Percentiles rank a stretch among this genome's conserved stretches.
phyloP scores from a whole-genome alignment of 331 rosid genomes.

The Quercus tomentella region DNA sequence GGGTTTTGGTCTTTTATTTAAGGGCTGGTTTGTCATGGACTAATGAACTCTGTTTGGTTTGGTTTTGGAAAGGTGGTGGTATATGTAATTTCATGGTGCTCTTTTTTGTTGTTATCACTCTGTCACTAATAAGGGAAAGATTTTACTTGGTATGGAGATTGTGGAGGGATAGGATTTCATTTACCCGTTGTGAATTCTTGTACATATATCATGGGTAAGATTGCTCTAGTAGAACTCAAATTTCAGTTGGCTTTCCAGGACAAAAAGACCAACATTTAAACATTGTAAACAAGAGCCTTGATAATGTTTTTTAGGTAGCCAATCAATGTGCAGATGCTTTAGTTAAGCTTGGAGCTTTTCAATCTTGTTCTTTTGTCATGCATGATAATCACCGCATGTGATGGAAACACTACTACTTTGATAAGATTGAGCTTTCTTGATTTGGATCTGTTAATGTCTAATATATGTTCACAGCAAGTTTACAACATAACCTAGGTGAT shows the following conservation, averaged over 20 bases:
- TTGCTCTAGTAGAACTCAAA: neutral
- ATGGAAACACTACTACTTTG: too few species aligned
- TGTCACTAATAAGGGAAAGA: neutral
- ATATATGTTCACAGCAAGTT: too few species aligned
- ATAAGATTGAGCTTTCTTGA: too few species aligned
- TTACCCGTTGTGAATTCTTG: too few species aligned
- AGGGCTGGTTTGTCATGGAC: constrained; percentile 7
- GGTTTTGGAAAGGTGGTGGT: neutral
- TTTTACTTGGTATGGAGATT: neutral
- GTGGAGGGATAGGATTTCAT: neutral
- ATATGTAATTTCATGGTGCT: neutral
- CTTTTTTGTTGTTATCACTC: neutral
- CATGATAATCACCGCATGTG: too few species aligned
- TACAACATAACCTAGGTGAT: too few species aligned
- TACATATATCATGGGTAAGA: neutral
- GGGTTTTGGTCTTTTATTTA: neutral
- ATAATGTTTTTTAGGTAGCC: too few species aligned
- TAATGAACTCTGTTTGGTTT: neutral
- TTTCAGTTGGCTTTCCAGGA: neutral
- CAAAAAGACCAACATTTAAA: neutral
- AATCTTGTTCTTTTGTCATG: too few species aligned
- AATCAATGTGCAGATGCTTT: too few species aligned
- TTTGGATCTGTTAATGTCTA: too few species aligned
- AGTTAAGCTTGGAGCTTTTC: too few species aligned
- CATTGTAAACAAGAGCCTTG: too few species aligned